Conservation (phyloP, 768 basidiomycete genomes). For the Boletus edulis region DNA sequence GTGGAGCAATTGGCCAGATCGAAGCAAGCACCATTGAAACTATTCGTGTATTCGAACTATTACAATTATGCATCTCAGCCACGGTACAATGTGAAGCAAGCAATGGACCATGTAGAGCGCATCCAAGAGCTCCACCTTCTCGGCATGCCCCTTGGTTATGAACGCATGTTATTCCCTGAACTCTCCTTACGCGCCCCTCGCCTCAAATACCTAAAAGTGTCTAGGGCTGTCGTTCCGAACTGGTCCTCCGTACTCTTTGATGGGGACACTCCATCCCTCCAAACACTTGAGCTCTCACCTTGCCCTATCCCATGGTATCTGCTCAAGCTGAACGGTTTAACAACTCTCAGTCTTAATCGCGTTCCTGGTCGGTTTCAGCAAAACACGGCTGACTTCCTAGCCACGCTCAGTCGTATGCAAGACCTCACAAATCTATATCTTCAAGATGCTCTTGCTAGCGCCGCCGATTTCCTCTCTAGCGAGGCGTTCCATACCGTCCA, state of each 20-base stretch:
- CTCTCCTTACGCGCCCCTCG: not conserved
- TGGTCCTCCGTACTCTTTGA: not conserved
- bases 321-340: slow-evolving; percentile 23
- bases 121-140: not conserved
- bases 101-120: not conserved
- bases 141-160: too few relatives aligned
- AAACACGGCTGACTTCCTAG: slow-evolving; percentile 29
- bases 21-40: not conserved
- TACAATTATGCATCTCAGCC: too few relatives aligned
- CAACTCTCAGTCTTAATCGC: slow-evolving; percentile 32
- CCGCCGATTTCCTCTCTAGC: not conserved
- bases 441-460: slow-evolving; percentile 26
- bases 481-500: not conserved
- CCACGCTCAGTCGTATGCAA: slow-evolving; percentile 34
- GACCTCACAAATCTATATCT: slow-evolving; percentile 33
- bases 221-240: too few relatives aligned
- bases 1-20: not conserved
- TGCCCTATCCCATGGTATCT: not conserved
- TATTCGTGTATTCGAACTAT: not conserved
- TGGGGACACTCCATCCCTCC: not conserved
- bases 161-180: too few relatives aligned
- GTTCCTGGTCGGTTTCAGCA: slow-evolving; percentile 23
- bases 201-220: not conserved
- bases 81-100: not conserved
- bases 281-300: not conserved